Evolutionary conservation across 176 grass and related monocot genomes (phyloP).

Genomic region (Hyparrhenia diplandra): DNA sequence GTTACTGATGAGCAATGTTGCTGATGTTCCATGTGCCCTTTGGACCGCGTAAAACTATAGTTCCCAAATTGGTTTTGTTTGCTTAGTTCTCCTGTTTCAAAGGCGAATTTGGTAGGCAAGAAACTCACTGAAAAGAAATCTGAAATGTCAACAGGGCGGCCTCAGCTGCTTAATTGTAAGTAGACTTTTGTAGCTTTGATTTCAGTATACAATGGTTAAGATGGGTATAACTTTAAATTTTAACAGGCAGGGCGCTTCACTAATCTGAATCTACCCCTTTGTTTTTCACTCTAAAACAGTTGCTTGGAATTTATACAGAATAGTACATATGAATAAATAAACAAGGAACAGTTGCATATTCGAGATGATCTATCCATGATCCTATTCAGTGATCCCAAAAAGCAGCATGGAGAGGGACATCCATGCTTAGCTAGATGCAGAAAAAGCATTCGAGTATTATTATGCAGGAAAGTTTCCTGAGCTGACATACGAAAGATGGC

Average conservation of each 20-base stretch:
- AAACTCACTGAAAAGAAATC: neutral
- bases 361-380: neutral
- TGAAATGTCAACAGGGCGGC: neutral
- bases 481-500: conserved; percentile 32
- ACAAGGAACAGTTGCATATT: neutral
- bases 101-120: neutral
- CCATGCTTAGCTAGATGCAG: conserved; percentile 12
- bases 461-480: conserved; percentile 17
- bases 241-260: neutral
- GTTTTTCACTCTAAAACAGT: neutral
- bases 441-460: conserved; percentile 8
- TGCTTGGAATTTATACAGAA: neutral
- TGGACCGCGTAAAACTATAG: neutral
- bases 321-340: neutral
- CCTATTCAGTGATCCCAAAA: neutral
- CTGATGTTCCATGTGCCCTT: neutral
- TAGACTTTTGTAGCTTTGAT: neutral
- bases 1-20: neutral
- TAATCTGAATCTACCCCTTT: conserved; percentile 4
- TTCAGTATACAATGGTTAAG: neutral
- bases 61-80: conserved; percentile 4
- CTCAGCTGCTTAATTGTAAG: neutral
- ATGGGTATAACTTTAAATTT: neutral
- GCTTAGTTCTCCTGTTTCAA: neutral
- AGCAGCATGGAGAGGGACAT: neutral